Percentiles rank a stretch among this genome's conserved stretches.
These are phyloP conservation scores for Alternaria viburni DNA, from an alignment of 2,329 filamentous ascomycete species.

Conservation along the genomic window DNA sequence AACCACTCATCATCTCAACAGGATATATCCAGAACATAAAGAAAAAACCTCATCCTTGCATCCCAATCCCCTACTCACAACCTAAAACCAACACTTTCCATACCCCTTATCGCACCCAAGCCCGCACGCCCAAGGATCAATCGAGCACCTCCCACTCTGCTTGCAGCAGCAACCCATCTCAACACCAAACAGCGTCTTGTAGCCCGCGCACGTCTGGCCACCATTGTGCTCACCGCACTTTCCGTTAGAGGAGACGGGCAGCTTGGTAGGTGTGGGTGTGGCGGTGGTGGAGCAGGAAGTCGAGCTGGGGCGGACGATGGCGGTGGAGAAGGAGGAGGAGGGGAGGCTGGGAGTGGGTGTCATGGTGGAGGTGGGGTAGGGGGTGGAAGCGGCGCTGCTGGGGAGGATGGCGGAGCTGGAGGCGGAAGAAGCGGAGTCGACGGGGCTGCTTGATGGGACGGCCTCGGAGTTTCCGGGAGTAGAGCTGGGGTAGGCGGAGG, in stretches of 20 bases:
- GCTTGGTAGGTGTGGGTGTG: conserved; percentile 19
- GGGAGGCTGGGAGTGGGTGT: neutral
- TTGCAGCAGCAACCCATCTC: conserved; percentile 36
- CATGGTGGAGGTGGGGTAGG: neutral
- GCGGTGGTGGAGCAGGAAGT: conserved; percentile 20
- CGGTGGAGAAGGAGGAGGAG: conserved; percentile 8
- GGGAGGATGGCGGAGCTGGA: neutral
- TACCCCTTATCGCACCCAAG: conserved; percentile 37
- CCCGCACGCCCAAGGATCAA: conserved; percentile 28
- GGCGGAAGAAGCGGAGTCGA: neutral
- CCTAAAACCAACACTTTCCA: conserved; percentile 34
- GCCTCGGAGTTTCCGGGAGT: neutral
- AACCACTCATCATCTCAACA: neutral
- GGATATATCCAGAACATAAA: neutral
- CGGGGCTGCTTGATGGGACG: neutral
- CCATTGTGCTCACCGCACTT: conserved; percentile 30
- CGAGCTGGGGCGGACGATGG: conserved; percentile 18
- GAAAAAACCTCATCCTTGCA: neutral
- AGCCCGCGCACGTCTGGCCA: conserved; percentile 35
- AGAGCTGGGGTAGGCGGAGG: conserved; percentile 8
- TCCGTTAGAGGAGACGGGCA: conserved; percentile 29
- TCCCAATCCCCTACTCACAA: neutral
- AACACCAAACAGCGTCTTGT: conserved; percentile 24
- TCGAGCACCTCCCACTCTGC: conserved; percentile 28
- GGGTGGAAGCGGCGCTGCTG: conserved; percentile 12